Evolutionary conservation across 345 rosid genomes (phyloP).

Genomic region (Arabidopsis suecica): DNA sequence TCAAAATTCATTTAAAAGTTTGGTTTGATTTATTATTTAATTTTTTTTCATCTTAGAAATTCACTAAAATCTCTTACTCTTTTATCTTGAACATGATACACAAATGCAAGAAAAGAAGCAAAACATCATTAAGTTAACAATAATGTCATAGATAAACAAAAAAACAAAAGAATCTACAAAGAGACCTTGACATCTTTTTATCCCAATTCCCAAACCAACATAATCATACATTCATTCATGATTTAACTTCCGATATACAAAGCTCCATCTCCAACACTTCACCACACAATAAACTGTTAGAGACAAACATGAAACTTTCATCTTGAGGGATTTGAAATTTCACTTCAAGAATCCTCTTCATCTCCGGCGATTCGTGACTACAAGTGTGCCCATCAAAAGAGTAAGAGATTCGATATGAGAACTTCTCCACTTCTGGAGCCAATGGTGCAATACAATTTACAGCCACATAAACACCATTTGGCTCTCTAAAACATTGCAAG

Average conservation of each 20-base stretch:
- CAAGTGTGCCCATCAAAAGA: background rate
- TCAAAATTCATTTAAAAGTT: no score
- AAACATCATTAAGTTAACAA: background rate
- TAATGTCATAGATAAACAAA: background rate
- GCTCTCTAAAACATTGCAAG: background rate
- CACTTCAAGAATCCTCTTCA: background rate
- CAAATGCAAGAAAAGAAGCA: background rate
- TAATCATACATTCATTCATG: background rate
- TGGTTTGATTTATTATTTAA: no score
- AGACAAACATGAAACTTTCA: background rate
- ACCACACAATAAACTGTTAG: background rate
- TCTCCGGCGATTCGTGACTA: background rate
- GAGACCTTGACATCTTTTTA: background rate
- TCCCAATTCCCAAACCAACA: background rate
- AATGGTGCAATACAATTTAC: background rate
- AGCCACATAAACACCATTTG: background rate
- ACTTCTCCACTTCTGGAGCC: constrained; percentile 1
- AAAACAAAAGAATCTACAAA: background rate
- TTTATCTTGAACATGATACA: no score
- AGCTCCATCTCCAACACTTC: background rate
- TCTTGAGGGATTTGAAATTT: background rate
- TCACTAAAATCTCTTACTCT: no score
- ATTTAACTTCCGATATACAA: background rate
- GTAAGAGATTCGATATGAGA: background rate
- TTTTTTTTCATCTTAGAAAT: no score